Base-by-base conservation (phyloP, 2,329 filamentous ascomycete species). In the Trichoderma arundinaceum region DNA sequence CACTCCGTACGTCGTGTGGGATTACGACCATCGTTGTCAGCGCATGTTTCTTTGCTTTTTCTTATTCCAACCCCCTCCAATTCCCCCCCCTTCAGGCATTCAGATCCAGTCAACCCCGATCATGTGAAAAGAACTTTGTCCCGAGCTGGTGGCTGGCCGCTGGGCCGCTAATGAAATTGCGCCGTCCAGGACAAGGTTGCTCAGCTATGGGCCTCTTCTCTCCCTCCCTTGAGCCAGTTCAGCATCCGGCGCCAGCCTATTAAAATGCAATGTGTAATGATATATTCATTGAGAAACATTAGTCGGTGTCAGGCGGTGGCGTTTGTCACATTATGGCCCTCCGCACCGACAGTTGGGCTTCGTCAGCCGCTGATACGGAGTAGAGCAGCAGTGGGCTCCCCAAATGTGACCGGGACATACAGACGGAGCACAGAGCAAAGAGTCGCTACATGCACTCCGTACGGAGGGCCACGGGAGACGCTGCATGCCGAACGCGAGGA, bases 131-230 rank as follows among this genome's bases (percentile, higher is more conserved):
- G 28, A 53, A n/a, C 32, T 38, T 28, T 59, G 28, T 44, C 32
- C 10, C 49, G 19, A 46, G 59, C 59, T 46, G 59, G 28, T 54
- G 59, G 59, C 59, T 46, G 39, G 49, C 49, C 28, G 59, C 59
- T 63, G 17, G 38, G 28, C 59, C 49, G 35, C 59, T 54, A 63
- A 63, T 61, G 59, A 63, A 63, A 63, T 63, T 63, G 59, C 59
- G 17, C 22, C 12, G 59, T 35, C 59, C 49, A 38, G 59, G 48
- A 39, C 49, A 32, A 38, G 59, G 59, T 39, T 54, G 59, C 49
- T 63, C 38, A 63, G 59, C 49, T 53, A 46, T 54, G 59, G 59
- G 48, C 49, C 17, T 52, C 57, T 19, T 49, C 38, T 53, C 48
- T 53, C 39, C 48, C 49, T 54, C n/a, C 44, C 44, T 53, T 28